Evolutionary conservation across 2,329 filamentous ascomycete genomes (phyloP).

Genomic region (Hypomyces perniciosus): DNA sequence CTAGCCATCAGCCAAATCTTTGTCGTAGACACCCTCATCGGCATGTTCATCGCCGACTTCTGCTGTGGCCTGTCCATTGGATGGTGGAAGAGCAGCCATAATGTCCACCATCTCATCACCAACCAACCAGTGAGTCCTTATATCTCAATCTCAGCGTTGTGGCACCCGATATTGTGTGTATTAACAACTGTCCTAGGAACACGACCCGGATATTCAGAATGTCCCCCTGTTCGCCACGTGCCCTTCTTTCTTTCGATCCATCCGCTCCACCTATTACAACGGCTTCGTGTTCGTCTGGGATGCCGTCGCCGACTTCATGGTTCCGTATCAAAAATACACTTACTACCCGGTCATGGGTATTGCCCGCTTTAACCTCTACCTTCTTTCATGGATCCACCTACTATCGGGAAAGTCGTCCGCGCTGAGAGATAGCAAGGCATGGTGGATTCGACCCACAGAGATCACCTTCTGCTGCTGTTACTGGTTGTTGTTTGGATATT

Average conservation of each 20-base stretch:
- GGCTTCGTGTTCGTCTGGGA: conserved; percentile 69
- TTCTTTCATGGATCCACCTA: conserved; percentile 62
- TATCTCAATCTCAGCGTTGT: neutral
- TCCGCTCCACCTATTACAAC: conserved; percentile 75
- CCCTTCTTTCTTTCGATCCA: conserved; percentile 69
- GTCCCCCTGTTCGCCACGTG: conserved; percentile 81
- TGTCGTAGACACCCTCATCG: conserved; percentile 74
- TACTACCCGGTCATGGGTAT: conserved; percentile 79
- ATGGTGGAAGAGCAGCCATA: conserved; percentile 97
- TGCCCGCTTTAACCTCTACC: conserved; percentile 82
- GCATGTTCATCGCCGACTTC: conserved; percentile 85
- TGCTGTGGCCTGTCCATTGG: conserved; percentile 83
- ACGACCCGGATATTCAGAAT: conserved; percentile 92
- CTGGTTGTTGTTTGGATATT: conserved; percentile 82
- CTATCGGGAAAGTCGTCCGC: conserved; percentile 57
- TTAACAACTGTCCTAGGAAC: conserved; percentile 40
- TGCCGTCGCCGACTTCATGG: conserved; percentile 59
- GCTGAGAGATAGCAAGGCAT: conserved; percentile 68
- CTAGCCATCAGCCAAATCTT: conserved; percentile 96
- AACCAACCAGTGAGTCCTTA: conserved; percentile 61
- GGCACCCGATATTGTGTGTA: neutral
- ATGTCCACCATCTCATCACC: conserved; percentile 94
- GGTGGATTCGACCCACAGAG: conserved; percentile 41
- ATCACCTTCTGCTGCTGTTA: conserved; percentile 56
- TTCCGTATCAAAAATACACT: conserved; percentile 71